Evolutionary conservation across 768 basidiomycete species (phyloP), one percentile per base, ranked within the genome.

Genomic region (Sarcodon aspratus): DNA sequence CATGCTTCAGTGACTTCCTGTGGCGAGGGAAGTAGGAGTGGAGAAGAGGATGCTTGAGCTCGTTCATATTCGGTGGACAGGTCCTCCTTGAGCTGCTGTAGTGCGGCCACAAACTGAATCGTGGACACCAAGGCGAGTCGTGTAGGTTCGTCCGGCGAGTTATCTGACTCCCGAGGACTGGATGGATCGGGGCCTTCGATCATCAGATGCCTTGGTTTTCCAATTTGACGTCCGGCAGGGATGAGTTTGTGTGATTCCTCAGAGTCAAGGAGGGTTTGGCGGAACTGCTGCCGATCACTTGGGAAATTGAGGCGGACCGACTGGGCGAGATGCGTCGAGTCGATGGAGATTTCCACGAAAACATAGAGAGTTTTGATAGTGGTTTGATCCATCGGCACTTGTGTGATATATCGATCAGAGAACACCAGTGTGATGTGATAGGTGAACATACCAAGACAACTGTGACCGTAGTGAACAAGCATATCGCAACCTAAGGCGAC

Each of bases 401-500:
- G 3, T 54, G 48, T 52, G 21, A 48, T 52, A 27, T 34, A 45
- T 47, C 32, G 32, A 12, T 18, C n/a, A 36, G 32, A 35, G 43
- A 48, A 37, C 27, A 27, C 43, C 44, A 1, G 5, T 33, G 11
- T 37, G 33, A 12, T 46, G 42, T 36, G 13, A 34, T 7, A 31
- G 27, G 40, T 50, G 17, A 15, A 62, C 80, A 52, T 52, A 96
- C 94, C 91, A 44, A 99, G 78, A 69, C 96, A 99, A 52, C 88
- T 92, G 65, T 98, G 96, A 0, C 96, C 96, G 63, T 99, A 99
- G 61, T 99, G 96, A 1, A 99, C 76, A 32, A 99, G 76, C 90
- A 98, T 93, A 66, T 99, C 96, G 59, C 94, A 97, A 2, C 95
- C 96, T 48, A 98, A 70, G 7, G 93, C 94, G 40, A 88, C 78